These are phyloP conservation scores for Ophiosphaerella narmari DNA, from an alignment of 2,329 filamentous ascomycete genomes.

Conservation along the genomic window DNA sequence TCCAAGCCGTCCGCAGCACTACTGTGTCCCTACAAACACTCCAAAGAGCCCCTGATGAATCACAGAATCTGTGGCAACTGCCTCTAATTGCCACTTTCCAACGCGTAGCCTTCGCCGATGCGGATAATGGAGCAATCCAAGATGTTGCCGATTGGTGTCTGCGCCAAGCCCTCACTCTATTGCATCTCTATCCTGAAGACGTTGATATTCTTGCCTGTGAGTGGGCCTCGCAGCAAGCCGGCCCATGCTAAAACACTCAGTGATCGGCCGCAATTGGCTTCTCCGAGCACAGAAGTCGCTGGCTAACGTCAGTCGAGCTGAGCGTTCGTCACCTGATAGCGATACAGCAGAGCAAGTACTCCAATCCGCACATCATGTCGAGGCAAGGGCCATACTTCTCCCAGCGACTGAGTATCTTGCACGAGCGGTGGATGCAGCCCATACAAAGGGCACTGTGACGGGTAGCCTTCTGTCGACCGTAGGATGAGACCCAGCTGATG, in stretches of 20 bases:
- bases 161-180: constrained; percentile 52
- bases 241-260: constrained; percentile 32
- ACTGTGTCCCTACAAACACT: constrained; percentile 22
- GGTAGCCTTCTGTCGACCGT: constrained; percentile 54
- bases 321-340: constrained; percentile 47
- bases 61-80: constrained; percentile 27
- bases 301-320: constrained; percentile 54
- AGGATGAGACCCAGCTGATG: constrained; percentile 19
- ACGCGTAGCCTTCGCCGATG: constrained; percentile 55
- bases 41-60: constrained; percentile 18
- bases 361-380: constrained; percentile 53
- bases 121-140: constrained; percentile 51
- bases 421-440: constrained; percentile 52
- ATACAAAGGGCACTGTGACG: constrained; percentile 42
- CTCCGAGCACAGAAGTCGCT: constrained; percentile 56
- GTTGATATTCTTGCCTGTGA: constrained; percentile 50
- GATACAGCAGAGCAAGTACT: constrained; percentile 35
- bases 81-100: constrained; percentile 52
- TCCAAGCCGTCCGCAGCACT: constrained; percentile 23
- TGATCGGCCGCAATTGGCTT: constrained; percentile 58
- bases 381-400: constrained; percentile 56
- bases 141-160: constrained; percentile 58
- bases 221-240: constrained; percentile 4
- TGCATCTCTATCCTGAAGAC: constrained; percentile 52
- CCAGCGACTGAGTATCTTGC: constrained; percentile 59